These are phyloP conservation scores for Leccinum variicolor DNA, from an alignment of 768 basidiomycete genomes.

Conservation along the genomic window DNA sequence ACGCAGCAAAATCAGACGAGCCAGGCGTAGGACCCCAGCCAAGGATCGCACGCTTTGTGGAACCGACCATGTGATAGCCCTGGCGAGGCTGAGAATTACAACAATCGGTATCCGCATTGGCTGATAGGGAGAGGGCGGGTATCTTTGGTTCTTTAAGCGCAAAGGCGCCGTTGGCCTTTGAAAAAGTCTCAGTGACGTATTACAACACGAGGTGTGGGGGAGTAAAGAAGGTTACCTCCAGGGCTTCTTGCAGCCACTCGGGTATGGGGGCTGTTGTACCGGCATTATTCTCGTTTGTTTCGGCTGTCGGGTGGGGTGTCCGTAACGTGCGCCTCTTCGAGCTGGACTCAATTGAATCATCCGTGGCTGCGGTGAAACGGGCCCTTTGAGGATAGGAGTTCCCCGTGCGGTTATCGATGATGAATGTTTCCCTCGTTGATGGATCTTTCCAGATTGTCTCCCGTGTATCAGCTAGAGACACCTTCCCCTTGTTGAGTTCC, in stretches of 20 bases:
- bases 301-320: slow-evolving; percentile 3
- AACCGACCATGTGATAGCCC: slow-evolving; percentile 13
- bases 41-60: slow-evolving; percentile 4
- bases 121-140: slow-evolving; percentile 28
- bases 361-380: slow-evolving; percentile 5
- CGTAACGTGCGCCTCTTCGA: slow-evolving; percentile 16
- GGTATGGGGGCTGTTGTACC: slow-evolving; percentile 37
- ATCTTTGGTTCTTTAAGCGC: slow-evolving; percentile 46
- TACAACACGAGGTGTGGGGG: slow-evolving; percentile 5
- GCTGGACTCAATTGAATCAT: slow-evolving; percentile 6
- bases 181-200: slow-evolving; percentile 8
- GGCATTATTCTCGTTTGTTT: slow-evolving; percentile 8
- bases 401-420: slow-evolving; percentile 67
- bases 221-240: slow-evolving; percentile 43
- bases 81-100: slow-evolving; percentile 6
- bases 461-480: slow-evolving; percentile 30
- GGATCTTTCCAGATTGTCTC: slow-evolving; percentile 56
- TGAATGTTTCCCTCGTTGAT: slow-evolving; percentile 52
- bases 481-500: slow-evolving; percentile 11
- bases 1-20: slow-evolving; percentile 10
- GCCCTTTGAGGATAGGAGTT: slow-evolving; percentile 49
- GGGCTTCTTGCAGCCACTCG: slow-evolving; percentile 60
- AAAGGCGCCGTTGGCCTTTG: slow-evolving; percentile 58
- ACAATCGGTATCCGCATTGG: slow-evolving; percentile 11
- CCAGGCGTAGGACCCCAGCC: slow-evolving; percentile 8